These are phyloP conservation scores for Fraxinus greggii DNA, from an alignment of 305 asterid genomes.

Conservation along the genomic window DNA sequence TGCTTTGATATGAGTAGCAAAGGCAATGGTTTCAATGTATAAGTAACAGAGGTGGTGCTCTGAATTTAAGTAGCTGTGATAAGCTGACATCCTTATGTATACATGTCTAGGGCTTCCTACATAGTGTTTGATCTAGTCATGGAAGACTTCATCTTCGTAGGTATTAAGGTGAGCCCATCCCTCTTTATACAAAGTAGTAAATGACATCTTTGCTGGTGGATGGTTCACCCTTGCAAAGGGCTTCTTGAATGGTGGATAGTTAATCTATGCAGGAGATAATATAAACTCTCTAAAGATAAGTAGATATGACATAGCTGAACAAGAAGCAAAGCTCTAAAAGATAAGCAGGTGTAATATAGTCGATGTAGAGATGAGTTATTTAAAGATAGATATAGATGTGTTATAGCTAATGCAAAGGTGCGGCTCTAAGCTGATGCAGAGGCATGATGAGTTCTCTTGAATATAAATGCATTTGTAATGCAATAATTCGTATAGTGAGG, in stretches of 20 bases:
- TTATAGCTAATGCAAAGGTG: not conserved
- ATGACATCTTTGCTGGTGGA: too few relatives aligned
- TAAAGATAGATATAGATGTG: not conserved
- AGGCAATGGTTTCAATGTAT: not conserved
- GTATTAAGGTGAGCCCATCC: too few relatives aligned
- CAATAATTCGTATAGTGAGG: not conserved
- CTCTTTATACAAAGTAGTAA: not conserved
- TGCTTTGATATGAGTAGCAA: too few relatives aligned
- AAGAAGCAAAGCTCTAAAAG: too few relatives aligned
- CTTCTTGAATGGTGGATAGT: too few relatives aligned
- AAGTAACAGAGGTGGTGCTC: not conserved
- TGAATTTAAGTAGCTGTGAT: too few relatives aligned
- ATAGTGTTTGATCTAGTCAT: too few relatives aligned
- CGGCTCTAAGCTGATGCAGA: not conserved
- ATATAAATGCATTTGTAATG: not conserved
- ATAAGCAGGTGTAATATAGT: not conserved
- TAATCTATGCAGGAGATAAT: too few relatives aligned
- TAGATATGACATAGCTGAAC: not conserved
- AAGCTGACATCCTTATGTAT: not conserved
- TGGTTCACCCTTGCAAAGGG: too few relatives aligned
- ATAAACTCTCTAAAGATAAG: not conserved
- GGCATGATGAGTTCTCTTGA: not conserved
- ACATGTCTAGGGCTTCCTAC: not conserved
- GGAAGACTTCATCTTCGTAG: not conserved
- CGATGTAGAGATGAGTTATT: not conserved